A percentile compares a stretch with the other conserved stretches of the same genome.
Conservation (phyloP, 257 asterid genomes). For the Lantana camara region DNA sequence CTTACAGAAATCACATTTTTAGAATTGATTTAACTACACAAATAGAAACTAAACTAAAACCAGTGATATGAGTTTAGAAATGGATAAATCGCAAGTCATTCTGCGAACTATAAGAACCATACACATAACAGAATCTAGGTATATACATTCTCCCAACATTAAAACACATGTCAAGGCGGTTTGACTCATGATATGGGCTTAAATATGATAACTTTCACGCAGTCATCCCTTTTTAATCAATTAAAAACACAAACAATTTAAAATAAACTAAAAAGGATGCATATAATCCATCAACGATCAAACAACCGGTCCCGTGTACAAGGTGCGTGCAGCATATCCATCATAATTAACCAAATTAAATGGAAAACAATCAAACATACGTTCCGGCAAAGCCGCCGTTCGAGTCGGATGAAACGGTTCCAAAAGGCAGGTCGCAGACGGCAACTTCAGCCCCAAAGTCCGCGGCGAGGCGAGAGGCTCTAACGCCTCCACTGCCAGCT, state of each 20-base stretch:
- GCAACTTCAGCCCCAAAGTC: slow-evolving; percentile 91
- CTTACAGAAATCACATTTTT: neutral
- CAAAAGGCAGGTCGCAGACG: slow-evolving; percentile 90
- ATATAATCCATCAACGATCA: too few species aligned
- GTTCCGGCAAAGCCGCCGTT: slow-evolving; percentile 98
- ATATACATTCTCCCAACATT: neutral
- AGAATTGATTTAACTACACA: neutral
- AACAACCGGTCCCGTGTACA: too few species aligned
- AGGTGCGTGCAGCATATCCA: too few species aligned
- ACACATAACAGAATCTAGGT: neutral
- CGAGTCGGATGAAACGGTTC: slow-evolving; percentile 84
- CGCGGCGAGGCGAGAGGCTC: slow-evolving; percentile 95
- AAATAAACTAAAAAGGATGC: neutral
- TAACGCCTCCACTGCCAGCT: slow-evolving; percentile 98
- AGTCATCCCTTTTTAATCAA: too few species aligned
- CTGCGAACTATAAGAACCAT: neutral
- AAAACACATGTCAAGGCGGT: neutral
- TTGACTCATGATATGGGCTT: too few species aligned
- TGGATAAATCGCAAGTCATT: neutral
- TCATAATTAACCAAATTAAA: neutral
- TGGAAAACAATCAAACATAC: slow-evolving; percentile 57
- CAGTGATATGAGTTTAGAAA: neutral
- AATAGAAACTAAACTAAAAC: neutral
- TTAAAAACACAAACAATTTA: too few species aligned
- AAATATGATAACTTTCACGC: too few species aligned